These are phyloP conservation scores for Pueraria montana DNA, from an alignment of 306 rosid species.

Conservation along the genomic window DNA sequence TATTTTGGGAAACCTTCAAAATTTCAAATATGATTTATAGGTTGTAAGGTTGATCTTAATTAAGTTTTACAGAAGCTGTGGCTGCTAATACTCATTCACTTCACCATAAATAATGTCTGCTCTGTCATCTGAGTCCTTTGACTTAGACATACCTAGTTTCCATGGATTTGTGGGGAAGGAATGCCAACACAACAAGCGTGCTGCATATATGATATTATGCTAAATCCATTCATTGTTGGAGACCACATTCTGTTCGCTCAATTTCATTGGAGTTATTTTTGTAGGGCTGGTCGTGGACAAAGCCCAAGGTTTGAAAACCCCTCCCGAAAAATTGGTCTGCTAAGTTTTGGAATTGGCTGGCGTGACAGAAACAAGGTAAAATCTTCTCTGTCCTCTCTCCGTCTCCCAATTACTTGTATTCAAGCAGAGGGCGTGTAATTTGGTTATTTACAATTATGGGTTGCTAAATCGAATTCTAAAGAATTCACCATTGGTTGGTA, in stretches of 20 bases:
- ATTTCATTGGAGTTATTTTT: conserved; percentile 50
- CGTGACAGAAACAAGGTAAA: conserved; percentile 90
- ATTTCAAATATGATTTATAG: conserved; percentile 8
- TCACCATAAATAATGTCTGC: conserved; percentile 8
- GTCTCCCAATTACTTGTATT: conserved; percentile 33
- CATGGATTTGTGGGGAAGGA: conserved; percentile 24
- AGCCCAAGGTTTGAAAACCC: conserved; percentile 58
- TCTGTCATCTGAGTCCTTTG: conserved; percentile 29
- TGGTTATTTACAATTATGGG: conserved; percentile 4
- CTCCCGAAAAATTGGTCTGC: conserved; percentile 66
- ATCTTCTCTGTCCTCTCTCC: conserved; percentile 24
- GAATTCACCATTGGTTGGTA: conserved; percentile 25
- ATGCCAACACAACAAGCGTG: conserved; percentile 32
- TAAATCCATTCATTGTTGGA: conserved; percentile 1
- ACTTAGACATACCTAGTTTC: conserved; percentile 23
- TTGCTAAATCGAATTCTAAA: conserved; percentile 29
- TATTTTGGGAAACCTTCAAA: conserved; percentile 29
- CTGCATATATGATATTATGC: conserved; percentile 30
- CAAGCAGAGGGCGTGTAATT: conserved; percentile 4
- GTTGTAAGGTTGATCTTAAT: conserved; percentile 13
- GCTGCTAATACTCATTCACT: conserved; percentile 9
- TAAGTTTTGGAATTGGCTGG: conserved; percentile 92
- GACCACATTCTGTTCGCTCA: conserved; percentile 31
- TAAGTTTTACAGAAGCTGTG: conserved; percentile 12
- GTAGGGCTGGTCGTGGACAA: conserved; percentile 57